phyloP scores from a whole-genome alignment of 2,329 filamentous ascomycete species.

The Epichloe baconii region DNA sequence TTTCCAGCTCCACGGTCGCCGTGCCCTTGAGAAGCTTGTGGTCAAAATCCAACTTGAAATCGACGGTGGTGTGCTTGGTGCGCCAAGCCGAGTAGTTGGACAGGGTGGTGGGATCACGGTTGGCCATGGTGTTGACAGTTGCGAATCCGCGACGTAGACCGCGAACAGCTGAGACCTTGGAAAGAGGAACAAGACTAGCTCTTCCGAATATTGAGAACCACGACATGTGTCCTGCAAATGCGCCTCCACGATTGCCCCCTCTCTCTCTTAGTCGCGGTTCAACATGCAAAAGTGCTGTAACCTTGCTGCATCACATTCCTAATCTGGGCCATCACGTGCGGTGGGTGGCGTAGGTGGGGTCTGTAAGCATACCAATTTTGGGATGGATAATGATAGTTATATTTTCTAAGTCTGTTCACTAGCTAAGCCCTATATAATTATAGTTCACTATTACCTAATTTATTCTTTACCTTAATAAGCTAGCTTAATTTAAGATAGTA shows the following conservation, averaged over 20 bases:
- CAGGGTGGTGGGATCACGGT: slow-evolving; percentile 75
- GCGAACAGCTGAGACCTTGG: not conserved
- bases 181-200: slow-evolving; percentile 3
- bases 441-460: no score
- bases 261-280: not conserved
- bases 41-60: slow-evolving; percentile 74
- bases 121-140: slow-evolving; percentile 19
- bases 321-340: not conserved
- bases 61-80: slow-evolving; percentile 70
- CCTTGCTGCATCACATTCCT: not conserved
- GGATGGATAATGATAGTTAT: no score
- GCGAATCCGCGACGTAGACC: slow-evolving; percentile 12
- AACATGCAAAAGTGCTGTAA: not conserved
- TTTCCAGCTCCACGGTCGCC: slow-evolving; percentile 65
- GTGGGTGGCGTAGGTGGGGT: not conserved
- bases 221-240: slow-evolving; percentile 9
- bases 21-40: slow-evolving; percentile 63
- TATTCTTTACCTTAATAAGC: no score
- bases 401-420: no score
- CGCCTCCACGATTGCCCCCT: not conserved
- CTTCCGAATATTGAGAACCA: slow-evolving; percentile 9
- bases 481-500: no score
- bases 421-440: no score
- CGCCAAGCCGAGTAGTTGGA: slow-evolving; percentile 85
- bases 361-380: no score